phyloP scores from a whole-genome alignment of 192 early-diverging fungal species.

The Phycomyces nitens region DNA sequence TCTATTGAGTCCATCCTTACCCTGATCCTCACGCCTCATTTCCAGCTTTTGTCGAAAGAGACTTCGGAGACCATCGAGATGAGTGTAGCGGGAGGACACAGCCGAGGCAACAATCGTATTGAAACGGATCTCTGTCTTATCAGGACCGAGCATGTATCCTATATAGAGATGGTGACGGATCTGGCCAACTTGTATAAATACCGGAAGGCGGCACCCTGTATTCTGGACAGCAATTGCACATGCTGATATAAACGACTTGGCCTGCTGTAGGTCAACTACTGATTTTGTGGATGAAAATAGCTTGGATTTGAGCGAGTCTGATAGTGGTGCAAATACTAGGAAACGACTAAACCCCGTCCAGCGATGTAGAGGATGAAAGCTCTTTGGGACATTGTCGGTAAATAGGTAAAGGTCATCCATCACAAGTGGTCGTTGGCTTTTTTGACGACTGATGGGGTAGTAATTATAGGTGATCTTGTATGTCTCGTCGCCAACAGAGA shows the following conservation, averaged over 20 bases:
- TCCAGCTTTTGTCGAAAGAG: slow-evolving; percentile 39
- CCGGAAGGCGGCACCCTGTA: slow-evolving; percentile 48
- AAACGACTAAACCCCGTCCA: slow-evolving; percentile 59
- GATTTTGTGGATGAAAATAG: slow-evolving; percentile 31
- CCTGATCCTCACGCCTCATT: slow-evolving; percentile 29
- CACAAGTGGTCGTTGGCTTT: slow-evolving; percentile 25
- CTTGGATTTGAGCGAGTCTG: slow-evolving; percentile 18
- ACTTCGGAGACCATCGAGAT: slow-evolving; percentile 35
- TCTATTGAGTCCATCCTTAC: neutral
- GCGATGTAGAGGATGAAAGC: slow-evolving; percentile 60
- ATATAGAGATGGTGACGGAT: slow-evolving; percentile 9
- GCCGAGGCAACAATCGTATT: slow-evolving; percentile 36
- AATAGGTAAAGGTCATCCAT: slow-evolving; percentile 40
- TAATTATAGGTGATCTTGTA: slow-evolving; percentile 41
- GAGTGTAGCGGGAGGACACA: slow-evolving; percentile 27
- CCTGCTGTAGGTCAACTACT: slow-evolving; percentile 55
- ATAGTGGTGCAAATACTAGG: slow-evolving; percentile 43
- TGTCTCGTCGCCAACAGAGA: slow-evolving; percentile 33
- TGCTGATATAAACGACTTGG: slow-evolving; percentile 62
- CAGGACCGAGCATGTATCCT: slow-evolving; percentile 15
- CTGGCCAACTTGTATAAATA: slow-evolving; percentile 25
- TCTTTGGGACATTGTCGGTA: slow-evolving; percentile 22
- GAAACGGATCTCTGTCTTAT: slow-evolving; percentile 37
- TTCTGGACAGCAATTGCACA: slow-evolving; percentile 66
- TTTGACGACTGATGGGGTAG: slow-evolving; percentile 33